Percentiles rank a stretch among this genome's conserved stretches.
phyloP scores from a whole-genome alignment of 2,329 filamentous ascomycete species.

The Colletotrichum sp. region DNA sequence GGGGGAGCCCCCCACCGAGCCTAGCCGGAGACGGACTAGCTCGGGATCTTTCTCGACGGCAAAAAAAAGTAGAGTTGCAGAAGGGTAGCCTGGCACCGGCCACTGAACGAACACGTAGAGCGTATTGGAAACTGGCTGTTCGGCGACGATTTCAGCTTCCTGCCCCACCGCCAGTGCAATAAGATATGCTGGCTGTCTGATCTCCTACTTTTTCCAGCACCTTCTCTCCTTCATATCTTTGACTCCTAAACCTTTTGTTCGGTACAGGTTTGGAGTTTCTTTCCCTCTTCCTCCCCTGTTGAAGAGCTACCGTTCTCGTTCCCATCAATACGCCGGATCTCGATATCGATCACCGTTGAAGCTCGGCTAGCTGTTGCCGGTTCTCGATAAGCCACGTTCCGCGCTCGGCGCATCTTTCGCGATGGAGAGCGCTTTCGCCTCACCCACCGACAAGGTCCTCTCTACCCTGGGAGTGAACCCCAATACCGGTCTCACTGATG shows the following conservation, averaged over 20 bases:
- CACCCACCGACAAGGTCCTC: constrained; percentile 63
- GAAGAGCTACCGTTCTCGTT: neutral
- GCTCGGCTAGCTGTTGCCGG: constrained; percentile 10
- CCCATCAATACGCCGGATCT: neutral
- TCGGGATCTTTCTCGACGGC: constrained; percentile 8
- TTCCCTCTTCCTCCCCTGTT: neutral
- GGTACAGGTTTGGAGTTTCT: neutral
- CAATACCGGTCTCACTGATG: constrained; percentile 59
- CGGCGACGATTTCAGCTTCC: constrained; percentile 20
- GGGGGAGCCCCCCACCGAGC: neutral
- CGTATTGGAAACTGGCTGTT: constrained; percentile 23
- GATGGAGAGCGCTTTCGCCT: constrained; percentile 70
- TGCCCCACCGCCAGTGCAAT: constrained; percentile 22
- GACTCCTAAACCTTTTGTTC: neutral
- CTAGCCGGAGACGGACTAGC: constrained; percentile 13
- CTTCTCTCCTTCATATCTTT: constrained; percentile 6
- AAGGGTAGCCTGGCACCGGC: constrained; percentile 17
- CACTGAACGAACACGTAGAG: constrained; percentile 25
- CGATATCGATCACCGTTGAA: neutral
- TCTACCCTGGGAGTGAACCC: constrained; percentile 62
- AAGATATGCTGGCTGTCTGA: constrained; percentile 19
- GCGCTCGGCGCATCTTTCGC: constrained; percentile 22
- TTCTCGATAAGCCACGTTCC: constrained; percentile 15
- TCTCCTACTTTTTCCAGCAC: constrained; percentile 11
- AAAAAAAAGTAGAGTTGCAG: constrained; percentile 21